Evolutionary conservation across 2,329 filamentous ascomycete genomes (phyloP).

Genomic region (Fusarium zealandicum): DNA sequence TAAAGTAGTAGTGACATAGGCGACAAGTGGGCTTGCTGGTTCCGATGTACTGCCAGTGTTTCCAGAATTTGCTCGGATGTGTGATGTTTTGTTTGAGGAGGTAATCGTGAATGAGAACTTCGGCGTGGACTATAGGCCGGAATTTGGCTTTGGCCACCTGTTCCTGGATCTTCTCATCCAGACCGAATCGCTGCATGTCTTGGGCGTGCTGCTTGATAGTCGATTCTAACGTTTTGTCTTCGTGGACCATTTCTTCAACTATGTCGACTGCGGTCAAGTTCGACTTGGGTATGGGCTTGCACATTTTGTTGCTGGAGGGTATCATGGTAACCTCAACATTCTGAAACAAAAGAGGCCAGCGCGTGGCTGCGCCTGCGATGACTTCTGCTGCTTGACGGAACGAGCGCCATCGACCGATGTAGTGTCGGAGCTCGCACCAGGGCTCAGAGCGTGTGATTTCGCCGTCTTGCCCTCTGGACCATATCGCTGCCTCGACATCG

Average conservation of each 20-base stretch:
- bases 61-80: slow-evolving; percentile 36
- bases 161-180: slow-evolving; percentile 21
- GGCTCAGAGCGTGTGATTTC: slow-evolving; percentile 4
- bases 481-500: background rate
- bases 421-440: slow-evolving; percentile 38
- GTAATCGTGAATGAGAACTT: slow-evolving; percentile 40
- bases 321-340: slow-evolving; percentile 37
- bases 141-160: slow-evolving; percentile 22
- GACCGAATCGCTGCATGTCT: slow-evolving; percentile 25
- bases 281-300: background rate
- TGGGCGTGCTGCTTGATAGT: background rate
- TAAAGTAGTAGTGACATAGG: slow-evolving; percentile 46
- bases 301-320: slow-evolving; percentile 24
- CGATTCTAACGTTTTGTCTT: background rate
- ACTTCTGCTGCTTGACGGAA: slow-evolving; percentile 32
- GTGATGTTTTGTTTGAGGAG: slow-evolving; percentile 3
- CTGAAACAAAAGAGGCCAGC: slow-evolving; percentile 39
- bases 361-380: slow-evolving; percentile 9
- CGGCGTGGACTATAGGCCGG: slow-evolving; percentile 43
- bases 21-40: slow-evolving; percentile 48
- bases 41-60: slow-evolving; percentile 44
- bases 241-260: background rate
- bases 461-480: slow-evolving; percentile 1
- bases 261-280: slow-evolving; percentile 3
- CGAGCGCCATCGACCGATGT: slow-evolving; percentile 36